Percentiles rank a stretch among this genome's conserved stretches.
Evolutionary conservation across 768 basidiomycete genomes (phyloP).

Genomic region (Butyriboletus loyo): DNA sequence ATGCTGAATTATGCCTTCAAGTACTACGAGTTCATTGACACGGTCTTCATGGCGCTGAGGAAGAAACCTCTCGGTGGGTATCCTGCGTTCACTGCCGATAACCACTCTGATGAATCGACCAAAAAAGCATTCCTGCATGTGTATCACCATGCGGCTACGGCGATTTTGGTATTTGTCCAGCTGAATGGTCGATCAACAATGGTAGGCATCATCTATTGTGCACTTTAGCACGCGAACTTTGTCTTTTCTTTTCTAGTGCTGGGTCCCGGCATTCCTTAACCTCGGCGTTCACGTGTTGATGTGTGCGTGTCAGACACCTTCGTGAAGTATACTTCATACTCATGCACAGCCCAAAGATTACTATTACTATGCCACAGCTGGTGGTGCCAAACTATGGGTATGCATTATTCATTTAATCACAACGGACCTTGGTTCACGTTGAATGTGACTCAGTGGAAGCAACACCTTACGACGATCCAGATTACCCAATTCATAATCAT

Average conservation of each 20-base stretch:
- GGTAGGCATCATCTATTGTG: constrained; percentile 44
- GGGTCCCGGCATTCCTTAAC: constrained; percentile 89
- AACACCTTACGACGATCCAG: constrained; percentile 23
- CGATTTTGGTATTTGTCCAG: constrained; percentile 88
- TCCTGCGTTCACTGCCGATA: background rate
- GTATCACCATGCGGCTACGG: constrained; percentile 96
- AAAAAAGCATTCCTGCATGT: constrained; percentile 89
- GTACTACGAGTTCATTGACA: constrained; percentile 92
- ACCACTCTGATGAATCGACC: background rate
- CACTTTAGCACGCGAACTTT: background rate
- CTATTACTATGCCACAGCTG: constrained; percentile 96
- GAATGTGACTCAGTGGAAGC: constrained; percentile 18
- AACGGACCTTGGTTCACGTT: background rate
- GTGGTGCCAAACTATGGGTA: constrained; percentile 33
- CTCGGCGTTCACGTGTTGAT: constrained; percentile 91
- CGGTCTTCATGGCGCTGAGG: constrained; percentile 92
- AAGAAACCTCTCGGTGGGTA: constrained; percentile 90
- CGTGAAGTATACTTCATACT: background rate
- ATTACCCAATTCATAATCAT: constrained; percentile 23
- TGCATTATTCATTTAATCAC: background rate
- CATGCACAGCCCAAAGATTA: constrained; percentile 58
- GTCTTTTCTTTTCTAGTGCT: constrained; percentile 64
- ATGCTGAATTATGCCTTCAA: constrained; percentile 98
- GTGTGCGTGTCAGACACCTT: constrained; percentile 55
- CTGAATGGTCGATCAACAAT: constrained; percentile 87